phyloP scores from a whole-genome alignment of 441 rosid genomes.

The Isatis lusitanica region DNA sequence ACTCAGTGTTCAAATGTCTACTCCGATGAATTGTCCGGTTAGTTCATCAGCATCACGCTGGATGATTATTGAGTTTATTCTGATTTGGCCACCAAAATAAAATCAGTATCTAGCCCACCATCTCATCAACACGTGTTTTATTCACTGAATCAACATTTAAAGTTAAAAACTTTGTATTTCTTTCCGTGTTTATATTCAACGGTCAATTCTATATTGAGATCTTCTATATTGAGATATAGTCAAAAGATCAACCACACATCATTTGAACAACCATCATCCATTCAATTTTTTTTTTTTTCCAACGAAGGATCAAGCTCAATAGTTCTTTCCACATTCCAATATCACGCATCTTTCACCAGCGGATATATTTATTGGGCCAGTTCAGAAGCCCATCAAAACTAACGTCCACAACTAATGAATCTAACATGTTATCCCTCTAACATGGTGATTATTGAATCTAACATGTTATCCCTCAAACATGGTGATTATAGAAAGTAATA shows the following conservation, averaged over 20 bases:
- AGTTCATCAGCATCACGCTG: neutral
- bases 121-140: neutral
- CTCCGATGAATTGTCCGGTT: neutral
- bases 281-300: neutral
- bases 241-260: slow-evolving; percentile 1
- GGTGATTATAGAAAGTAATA: neutral
- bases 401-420: too few relatives aligned
- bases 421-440: too few relatives aligned
- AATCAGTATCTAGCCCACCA: neutral
- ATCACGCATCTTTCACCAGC: neutral
- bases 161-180: neutral
- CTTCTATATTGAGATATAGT: neutral
- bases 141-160: neutral
- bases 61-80: neutral
- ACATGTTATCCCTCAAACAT: too few relatives aligned
- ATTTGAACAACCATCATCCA: neutral
- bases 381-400: too few relatives aligned
- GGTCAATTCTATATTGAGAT: neutral
- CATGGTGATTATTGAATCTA: too few relatives aligned
- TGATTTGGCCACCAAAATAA: neutral
- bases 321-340: neutral
- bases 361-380: neutral
- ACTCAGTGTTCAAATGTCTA: neutral
- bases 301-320: neutral
- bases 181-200: neutral